A percentile compares a stretch with the other conserved stretches of the same genome.
Evolutionary conservation across 129 eudicot genomes (phyloP).

Genomic region (Apium graveolens): DNA sequence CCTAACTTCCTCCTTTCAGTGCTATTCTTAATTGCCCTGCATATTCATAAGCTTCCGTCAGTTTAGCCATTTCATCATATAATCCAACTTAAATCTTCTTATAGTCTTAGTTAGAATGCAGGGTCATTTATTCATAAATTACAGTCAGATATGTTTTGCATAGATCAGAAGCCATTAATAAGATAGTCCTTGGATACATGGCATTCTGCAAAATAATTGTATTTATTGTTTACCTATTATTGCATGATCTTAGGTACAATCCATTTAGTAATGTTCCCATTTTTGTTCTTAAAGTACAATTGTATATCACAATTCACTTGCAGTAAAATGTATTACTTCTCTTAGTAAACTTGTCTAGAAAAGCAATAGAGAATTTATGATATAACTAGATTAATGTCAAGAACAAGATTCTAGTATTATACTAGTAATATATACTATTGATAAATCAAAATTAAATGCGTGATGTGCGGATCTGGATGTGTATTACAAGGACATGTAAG

Average conservation of each 20-base stretch:
- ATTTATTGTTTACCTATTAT: background rate
- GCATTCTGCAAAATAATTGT: background rate
- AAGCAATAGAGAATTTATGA: background rate
- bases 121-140: background rate
- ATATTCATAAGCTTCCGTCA: slow-evolving; percentile 6
- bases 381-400: background rate
- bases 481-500: slow-evolving; percentile 13
- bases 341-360: background rate
- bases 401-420: background rate
- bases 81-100: background rate
- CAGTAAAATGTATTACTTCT: background rate
- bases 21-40: slow-evolving; percentile 59
- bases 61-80: background rate
- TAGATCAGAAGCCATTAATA: slow-evolving; percentile 27
- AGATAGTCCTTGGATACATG: background rate
- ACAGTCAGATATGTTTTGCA: slow-evolving; percentile 23
- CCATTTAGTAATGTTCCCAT: background rate
- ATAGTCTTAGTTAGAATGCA: background rate
- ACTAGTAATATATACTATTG: background rate
- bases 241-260: background rate
- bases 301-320: background rate
- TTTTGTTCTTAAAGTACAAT: background rate
- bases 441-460: slow-evolving; percentile 4
- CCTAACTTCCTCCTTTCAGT: slow-evolving; percentile 77
- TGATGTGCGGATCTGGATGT: slow-evolving; percentile 25